Conservation (phyloP, 2,329 filamentous ascomycete genomes). For the Colletotrichum tropicale region DNA sequence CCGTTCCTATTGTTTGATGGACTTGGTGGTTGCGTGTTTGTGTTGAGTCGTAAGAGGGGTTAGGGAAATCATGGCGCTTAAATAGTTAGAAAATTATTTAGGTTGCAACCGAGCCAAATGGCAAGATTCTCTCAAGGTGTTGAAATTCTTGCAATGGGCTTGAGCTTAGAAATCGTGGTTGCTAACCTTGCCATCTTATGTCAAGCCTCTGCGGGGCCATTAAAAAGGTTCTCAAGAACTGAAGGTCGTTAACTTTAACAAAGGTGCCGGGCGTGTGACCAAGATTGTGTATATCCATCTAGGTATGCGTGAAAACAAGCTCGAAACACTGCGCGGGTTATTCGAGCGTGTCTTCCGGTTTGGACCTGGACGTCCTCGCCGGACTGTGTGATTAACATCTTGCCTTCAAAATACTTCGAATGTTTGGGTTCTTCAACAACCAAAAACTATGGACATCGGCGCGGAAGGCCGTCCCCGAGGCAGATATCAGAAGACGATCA, state of each 20-base stretch:
- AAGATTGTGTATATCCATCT: neutral
- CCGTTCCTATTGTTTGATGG: neutral
- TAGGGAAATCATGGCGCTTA: neutral
- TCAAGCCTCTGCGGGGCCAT: neutral
- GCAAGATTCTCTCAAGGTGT: neutral
- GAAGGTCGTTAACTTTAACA: neutral
- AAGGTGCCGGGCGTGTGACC: fast-evolving
- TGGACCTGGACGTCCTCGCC: fast-evolving
- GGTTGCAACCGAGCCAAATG: neutral
- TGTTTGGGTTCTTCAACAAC: neutral
- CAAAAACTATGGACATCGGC: neutral
- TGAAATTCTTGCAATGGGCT: neutral
- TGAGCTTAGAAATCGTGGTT: neutral
- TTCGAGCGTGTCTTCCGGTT: neutral
- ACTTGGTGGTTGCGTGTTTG: neutral
- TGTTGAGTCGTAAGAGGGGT: neutral
- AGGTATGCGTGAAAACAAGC: neutral
- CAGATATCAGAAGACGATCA: neutral
- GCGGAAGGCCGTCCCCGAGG: neutral
- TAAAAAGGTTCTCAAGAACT: neutral
- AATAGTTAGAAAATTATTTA: neutral
- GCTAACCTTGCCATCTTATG: neutral
- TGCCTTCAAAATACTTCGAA: neutral
- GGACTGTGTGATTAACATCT: neutral
- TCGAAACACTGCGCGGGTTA: fast-evolving